Conservation (phyloP, 495 filamentous ascomycete species). For the Cudoniella acicularis region DNA sequence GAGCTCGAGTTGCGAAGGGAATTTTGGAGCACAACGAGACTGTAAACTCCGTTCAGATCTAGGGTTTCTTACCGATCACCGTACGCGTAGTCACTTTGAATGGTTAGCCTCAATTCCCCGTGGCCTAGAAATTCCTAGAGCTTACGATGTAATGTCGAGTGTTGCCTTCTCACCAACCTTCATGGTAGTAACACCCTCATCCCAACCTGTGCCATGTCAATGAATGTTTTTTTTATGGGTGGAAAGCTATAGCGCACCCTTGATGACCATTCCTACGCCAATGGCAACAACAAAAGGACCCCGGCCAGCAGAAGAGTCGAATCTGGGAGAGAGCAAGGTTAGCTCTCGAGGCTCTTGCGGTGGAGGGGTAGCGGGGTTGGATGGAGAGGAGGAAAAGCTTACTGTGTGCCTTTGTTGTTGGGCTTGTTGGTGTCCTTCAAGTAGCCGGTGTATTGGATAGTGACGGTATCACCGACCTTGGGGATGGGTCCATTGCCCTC, state of each 20-base stretch:
- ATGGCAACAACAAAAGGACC: slow-evolving; percentile 65
- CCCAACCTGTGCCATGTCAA: slow-evolving; percentile 62
- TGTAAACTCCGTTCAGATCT: background rate
- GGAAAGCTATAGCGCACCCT: slow-evolving; percentile 46
- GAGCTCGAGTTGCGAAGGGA: too few relatives aligned
- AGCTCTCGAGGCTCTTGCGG: background rate
- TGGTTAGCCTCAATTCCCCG: too few relatives aligned
- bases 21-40: too few relatives aligned
- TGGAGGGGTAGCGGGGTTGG: background rate
- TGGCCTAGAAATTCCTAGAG: slow-evolving; percentile 8
- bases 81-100: slow-evolving; percentile 82
- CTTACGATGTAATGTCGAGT: slow-evolving; percentile 72
- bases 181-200: slow-evolving; percentile 79
- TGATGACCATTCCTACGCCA: slow-evolving; percentile 74
- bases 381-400: slow-evolving; percentile 20
- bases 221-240: background rate
- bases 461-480: slow-evolving; percentile 58
- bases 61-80: slow-evolving; percentile 57
- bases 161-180: slow-evolving; percentile 75
- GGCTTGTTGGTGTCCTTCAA: slow-evolving; percentile 60
- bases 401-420: slow-evolving; percentile 45
- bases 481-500: slow-evolving; percentile 51
- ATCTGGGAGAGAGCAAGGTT: slow-evolving; percentile 43
- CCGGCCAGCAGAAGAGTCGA: slow-evolving; percentile 70
- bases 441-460: slow-evolving; percentile 81